phyloP scores from a whole-genome alignment of 331 rosid genomes.

The Spiraea crenata region DNA sequence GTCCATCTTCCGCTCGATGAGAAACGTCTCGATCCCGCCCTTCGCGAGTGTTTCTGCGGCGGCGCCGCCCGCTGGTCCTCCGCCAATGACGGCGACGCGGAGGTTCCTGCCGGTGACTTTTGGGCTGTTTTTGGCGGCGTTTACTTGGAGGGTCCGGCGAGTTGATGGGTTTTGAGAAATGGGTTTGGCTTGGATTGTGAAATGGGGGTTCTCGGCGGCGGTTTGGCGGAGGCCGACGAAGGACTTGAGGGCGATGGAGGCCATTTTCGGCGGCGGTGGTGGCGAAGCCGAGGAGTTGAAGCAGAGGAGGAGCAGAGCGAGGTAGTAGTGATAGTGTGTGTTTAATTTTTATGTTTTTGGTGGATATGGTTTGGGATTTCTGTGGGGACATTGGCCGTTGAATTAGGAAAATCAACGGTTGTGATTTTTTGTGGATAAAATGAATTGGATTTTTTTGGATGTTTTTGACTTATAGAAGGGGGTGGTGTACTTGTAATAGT shows the following conservation, averaged over 20 bases:
- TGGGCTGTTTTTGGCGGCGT: conserved; percentile 60
- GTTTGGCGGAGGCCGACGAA: conserved; percentile 79
- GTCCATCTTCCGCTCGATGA: conserved; percentile 79
- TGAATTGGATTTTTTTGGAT: conserved; percentile 33
- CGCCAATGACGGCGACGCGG: conserved; percentile 79
- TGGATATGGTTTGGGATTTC: conserved; percentile 63
- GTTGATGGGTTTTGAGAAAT: conserved; percentile 8
- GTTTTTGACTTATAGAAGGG: background rate
- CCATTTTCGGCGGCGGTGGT: conserved; percentile 65
- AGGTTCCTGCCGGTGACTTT: conserved; percentile 70
- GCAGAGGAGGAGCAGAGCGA: conserved; percentile 5
- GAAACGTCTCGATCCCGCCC: conserved; percentile 80
- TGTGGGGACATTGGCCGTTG: conserved; percentile 33
- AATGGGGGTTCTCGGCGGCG: conserved; percentile 47
- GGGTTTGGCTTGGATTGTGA: conserved; percentile 32
- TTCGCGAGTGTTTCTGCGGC: conserved; percentile 76
- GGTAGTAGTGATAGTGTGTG: background rate
- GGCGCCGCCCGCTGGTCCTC: conserved; percentile 76
- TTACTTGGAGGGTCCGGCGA: conserved; percentile 35
- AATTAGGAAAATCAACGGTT: conserved; percentile 35
- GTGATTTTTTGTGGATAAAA: conserved; percentile 51
- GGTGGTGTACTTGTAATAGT: background rate
- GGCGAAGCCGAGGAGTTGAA: conserved; percentile 55
- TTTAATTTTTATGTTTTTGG: conserved; percentile 19
- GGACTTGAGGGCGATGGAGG: conserved; percentile 72